These are phyloP conservation scores for Cercospora sesami DNA, from an alignment of 2,329 filamentous ascomycete species.

Conservation along the genomic window DNA sequence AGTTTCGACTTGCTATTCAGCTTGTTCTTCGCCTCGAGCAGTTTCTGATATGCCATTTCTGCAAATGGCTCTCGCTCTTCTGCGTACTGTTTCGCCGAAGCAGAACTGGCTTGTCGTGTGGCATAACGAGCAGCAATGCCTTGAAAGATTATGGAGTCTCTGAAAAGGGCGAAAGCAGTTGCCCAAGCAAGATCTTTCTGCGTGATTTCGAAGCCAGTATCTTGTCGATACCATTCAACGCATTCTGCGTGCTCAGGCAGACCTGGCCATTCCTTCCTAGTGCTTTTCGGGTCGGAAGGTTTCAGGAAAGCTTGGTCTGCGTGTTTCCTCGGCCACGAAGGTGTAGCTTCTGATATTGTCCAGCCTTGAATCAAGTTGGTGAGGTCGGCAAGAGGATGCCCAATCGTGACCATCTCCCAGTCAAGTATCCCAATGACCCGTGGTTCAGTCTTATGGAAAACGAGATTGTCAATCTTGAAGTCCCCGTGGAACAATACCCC, in stretches of 20 bases:
- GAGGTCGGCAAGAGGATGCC: constrained; percentile 90
- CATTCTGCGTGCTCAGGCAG: constrained; percentile 62
- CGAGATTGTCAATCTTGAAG: constrained; percentile 72
- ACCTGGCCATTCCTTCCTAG: constrained; percentile 52
- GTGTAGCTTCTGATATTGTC: constrained; percentile 32
- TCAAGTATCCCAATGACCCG: constrained; percentile 90
- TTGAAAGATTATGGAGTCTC: constrained; percentile 68
- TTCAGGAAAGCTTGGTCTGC: constrained; percentile 31
- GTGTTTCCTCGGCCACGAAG: constrained; percentile 32
- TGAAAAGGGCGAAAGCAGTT: constrained; percentile 61
- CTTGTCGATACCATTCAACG: constrained; percentile 64
- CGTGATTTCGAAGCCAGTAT: constrained; percentile 70
- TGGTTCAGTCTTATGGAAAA: constrained; percentile 83
- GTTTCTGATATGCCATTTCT: constrained; percentile 73
- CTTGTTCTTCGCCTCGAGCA: constrained; percentile 49
- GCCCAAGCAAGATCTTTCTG: constrained; percentile 61
- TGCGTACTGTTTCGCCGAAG: constrained; percentile 71
- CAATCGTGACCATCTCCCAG: constrained; percentile 98
- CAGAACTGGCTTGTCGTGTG: constrained; percentile 81
- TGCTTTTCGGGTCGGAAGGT: constrained; percentile 22
- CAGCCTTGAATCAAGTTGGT: constrained; percentile 64
- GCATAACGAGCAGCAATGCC: constrained; percentile 90
- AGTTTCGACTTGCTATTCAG: constrained; percentile 34
- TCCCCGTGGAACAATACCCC: constrained; percentile 86
- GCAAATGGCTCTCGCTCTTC: constrained; percentile 69